phyloP scores from a whole-genome alignment of 306 rosid species.

The Prunus mume region DNA sequence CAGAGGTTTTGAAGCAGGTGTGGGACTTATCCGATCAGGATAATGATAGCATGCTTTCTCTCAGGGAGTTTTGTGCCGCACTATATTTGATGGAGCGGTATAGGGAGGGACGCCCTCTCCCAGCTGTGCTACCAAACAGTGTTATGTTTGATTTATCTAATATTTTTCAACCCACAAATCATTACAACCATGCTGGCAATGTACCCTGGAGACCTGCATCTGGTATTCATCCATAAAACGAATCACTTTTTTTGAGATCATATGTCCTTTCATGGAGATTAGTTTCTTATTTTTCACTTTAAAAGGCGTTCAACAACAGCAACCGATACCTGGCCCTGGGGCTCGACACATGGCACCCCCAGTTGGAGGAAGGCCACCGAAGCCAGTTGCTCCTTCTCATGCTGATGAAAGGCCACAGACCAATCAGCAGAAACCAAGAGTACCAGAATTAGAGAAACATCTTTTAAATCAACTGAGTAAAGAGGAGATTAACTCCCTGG shows the following conservation, averaged over 20 bases:
- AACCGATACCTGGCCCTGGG: constrained; percentile 56
- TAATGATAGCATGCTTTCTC: constrained; percentile 98
- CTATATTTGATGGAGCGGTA: constrained; percentile 91
- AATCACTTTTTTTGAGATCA: constrained; percentile 17
- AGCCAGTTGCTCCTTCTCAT: constrained; percentile 49
- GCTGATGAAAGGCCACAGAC: constrained; percentile 57
- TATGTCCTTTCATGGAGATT: constrained; percentile 14
- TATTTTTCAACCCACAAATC: constrained; percentile 52
- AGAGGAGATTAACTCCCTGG: constrained; percentile 77
- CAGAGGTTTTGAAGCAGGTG: constrained; percentile 97
- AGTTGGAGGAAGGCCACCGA: constrained; percentile 63
- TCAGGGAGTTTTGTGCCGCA: constrained; percentile 91
- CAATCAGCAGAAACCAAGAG: constrained; percentile 58
- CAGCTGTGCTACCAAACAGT: constrained; percentile 69
- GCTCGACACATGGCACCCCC: constrained; percentile 33
- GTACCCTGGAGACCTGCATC: constrained; percentile 67
- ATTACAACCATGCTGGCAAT: constrained; percentile 38
- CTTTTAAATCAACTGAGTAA: constrained; percentile 80
- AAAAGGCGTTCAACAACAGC: constrained; percentile 70
- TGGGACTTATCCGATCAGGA: constrained; percentile 99
- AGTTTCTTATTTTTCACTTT: constrained; percentile 24
- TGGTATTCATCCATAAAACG: constrained; percentile 41
- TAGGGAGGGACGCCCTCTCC: constrained; percentile 90
- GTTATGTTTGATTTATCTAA: constrained; percentile 64
- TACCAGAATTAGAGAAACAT: constrained; percentile 84